Base-by-base conservation (phyloP, 805 yeast genomes). In the Nakazawaea sp. region DNA sequence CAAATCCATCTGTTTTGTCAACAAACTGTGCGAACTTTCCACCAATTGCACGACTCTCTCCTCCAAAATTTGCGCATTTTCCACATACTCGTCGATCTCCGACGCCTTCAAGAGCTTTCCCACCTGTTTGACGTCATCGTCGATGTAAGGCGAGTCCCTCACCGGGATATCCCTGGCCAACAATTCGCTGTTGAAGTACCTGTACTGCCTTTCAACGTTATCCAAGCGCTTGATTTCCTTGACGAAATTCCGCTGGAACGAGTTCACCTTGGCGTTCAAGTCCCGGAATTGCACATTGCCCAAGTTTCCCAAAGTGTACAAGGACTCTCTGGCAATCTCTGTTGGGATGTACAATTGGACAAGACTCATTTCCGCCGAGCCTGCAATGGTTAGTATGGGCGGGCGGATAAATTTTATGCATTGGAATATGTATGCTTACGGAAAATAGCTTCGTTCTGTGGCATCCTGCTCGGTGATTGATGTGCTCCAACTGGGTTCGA, bases 351-450 rank as follows among this genome's bases (percentile, higher is more conserved):
- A 90, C 48, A 92, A 68, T 65, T 92, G 96, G 36, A 90, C 83
- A 50, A 89, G 73, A 33, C 95, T 77, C 97, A 92, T 94, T 53
- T 85, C 95, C 81, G 97, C 97, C 41, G 97, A 89, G 70, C 96
- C 69, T 64, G 18, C 7, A 15, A 16, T 16, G 30, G 28, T 26
- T 26, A 26, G 28, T 26, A 26, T 21, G 24, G 10, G 24, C 10
- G 7, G 24, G 24, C 10, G 24, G 10, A 21, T 21, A n/a, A n/a
- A n/a, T n/a, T n/a, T n/a, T n/a, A n/a, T n/a, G n/a, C n/a, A n/a
- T n/a, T n/a, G n/a, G n/a, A 18, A 10, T 9, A 10, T n/a, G 4
- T 25, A 26, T 32, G 41, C 46, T 18, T 37, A 43, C 46, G 46
- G 46, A 43, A 43, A 27, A 43, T 41, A 12, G 46, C 46, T 30